A percentile compares a stretch with the other conserved stretches of the same genome.
These are phyloP conservation scores for Grosmannia serpens DNA, from an alignment of 2,329 filamentous ascomycete genomes.

Conservation along the genomic window DNA sequence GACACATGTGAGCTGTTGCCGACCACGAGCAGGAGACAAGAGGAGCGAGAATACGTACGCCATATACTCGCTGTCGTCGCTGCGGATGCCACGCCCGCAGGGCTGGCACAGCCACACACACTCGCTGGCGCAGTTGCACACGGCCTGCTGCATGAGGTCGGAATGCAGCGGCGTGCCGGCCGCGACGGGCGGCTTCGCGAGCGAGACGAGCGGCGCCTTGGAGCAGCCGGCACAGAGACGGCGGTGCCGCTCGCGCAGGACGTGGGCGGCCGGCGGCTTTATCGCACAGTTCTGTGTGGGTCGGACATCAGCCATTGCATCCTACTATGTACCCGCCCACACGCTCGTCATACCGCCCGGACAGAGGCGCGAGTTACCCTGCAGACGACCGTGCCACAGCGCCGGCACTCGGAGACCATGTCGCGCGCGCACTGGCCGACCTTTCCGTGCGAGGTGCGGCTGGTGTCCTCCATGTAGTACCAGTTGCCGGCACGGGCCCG, in stretches of 20 bases:
- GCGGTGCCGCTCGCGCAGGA: slow-evolving; percentile 65
- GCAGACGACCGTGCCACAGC: slow-evolving; percentile 68
- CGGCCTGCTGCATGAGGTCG: slow-evolving; percentile 42
- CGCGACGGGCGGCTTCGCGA: slow-evolving; percentile 33
- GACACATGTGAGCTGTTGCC: slow-evolving; percentile 4
- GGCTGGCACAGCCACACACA: slow-evolving; percentile 77
- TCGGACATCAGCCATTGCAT: background rate
- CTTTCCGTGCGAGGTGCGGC: slow-evolving; percentile 47
- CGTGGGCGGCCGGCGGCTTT: slow-evolving; percentile 60
- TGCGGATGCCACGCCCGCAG: slow-evolving; percentile 62
- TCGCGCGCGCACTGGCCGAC: slow-evolving; percentile 73
- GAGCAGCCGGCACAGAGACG: slow-evolving; percentile 69
- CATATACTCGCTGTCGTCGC: slow-evolving; percentile 46
- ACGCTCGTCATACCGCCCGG: too few relatives aligned
- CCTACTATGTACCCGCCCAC: background rate
- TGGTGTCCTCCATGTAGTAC: slow-evolving; percentile 46
- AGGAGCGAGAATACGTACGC: slow-evolving; percentile 28
- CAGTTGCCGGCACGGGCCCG: slow-evolving; percentile 46
- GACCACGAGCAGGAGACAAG: background rate
- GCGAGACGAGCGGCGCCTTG: slow-evolving; percentile 53
- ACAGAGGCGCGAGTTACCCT: slow-evolving; percentile 41
- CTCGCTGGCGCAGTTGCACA: slow-evolving; percentile 41
- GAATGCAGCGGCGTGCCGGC: slow-evolving; percentile 36
- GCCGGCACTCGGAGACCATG: slow-evolving; percentile 72
- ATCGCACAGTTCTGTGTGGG: slow-evolving; percentile 68